Conservation (phyloP, 2,329 filamentous ascomycete species). For the Verticillium nonalfalfae region DNA sequence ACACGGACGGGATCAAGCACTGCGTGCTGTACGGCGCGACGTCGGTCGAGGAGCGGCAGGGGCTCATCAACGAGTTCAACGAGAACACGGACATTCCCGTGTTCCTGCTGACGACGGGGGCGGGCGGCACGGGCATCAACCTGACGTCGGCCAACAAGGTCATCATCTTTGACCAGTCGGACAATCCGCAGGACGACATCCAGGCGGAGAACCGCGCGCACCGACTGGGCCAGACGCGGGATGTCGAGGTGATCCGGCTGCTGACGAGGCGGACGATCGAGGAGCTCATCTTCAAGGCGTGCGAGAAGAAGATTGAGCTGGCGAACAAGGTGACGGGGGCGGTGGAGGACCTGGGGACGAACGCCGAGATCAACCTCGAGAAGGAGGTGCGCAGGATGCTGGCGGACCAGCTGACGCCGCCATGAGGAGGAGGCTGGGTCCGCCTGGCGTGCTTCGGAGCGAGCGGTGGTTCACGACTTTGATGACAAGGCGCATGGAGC, state of each 20-base stretch:
- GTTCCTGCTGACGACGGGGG: slow-evolving; percentile 88
- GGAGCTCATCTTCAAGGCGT: slow-evolving; percentile 86
- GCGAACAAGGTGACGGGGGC: slow-evolving; percentile 55
- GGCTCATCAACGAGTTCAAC: slow-evolving; percentile 83
- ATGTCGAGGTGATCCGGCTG: slow-evolving; percentile 84
- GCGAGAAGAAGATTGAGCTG: slow-evolving; percentile 86
- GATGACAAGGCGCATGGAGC: background rate
- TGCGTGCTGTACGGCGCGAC: slow-evolving; percentile 84
- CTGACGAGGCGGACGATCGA: slow-evolving; percentile 81
- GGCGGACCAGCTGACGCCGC: slow-evolving; percentile 29
- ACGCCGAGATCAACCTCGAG: slow-evolving; percentile 29
- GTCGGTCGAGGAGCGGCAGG: slow-evolving; percentile 75
- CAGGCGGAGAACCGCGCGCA: slow-evolving; percentile 97
- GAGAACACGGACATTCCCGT: slow-evolving; percentile 71
- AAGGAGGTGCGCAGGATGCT: slow-evolving; percentile 38
- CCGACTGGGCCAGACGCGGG: slow-evolving; percentile 82
- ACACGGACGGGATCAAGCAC: slow-evolving; percentile 65
- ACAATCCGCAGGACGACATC: slow-evolving; percentile 97
- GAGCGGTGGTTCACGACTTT: background rate
- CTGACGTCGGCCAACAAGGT: slow-evolving; percentile 95
- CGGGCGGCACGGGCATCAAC: slow-evolving; percentile 96
- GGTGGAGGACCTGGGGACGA: slow-evolving; percentile 17
- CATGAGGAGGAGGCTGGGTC: slow-evolving; percentile 11
- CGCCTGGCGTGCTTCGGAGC: background rate
- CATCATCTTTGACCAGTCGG: slow-evolving; percentile 93